A percentile compares a stretch with the other conserved stretches of the same genome.
These are phyloP conservation scores for Colletotrichum endophyticum DNA, from an alignment of 2,329 filamentous ascomycete genomes.

Conservation along the genomic window DNA sequence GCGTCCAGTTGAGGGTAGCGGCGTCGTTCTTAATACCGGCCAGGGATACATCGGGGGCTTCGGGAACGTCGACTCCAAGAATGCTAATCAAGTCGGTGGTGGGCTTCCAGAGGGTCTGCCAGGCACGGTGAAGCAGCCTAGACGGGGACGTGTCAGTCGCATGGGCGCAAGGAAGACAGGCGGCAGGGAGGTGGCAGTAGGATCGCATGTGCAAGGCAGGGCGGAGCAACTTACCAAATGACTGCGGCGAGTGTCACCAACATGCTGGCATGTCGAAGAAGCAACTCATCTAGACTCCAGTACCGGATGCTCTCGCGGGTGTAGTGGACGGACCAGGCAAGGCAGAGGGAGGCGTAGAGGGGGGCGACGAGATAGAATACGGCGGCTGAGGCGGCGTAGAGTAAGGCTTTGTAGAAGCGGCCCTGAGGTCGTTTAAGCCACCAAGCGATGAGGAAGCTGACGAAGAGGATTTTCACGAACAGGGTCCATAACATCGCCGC, in stretches of 20 bases:
- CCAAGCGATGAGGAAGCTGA: constrained; percentile 24
- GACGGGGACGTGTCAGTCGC: not conserved
- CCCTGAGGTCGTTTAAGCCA: constrained; percentile 21
- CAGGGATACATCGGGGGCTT: constrained; percentile 86
- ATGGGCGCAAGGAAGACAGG: not conserved
- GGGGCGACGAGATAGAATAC: constrained; percentile 22
- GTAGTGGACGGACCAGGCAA: constrained; percentile 20
- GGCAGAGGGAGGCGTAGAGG: constrained; percentile 9
- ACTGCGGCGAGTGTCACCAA: constrained; percentile 57
- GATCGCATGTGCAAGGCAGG: not conserved
- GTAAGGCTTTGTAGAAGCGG: constrained; percentile 18
- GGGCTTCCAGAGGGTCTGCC: constrained; percentile 87
- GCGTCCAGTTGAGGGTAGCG: constrained; percentile 90
- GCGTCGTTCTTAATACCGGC: constrained; percentile 88
- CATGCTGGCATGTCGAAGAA: constrained; percentile 59
- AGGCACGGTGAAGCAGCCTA: constrained; percentile 85
- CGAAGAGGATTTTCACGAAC: constrained; percentile 21
- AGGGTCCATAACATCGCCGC: constrained; percentile 25
- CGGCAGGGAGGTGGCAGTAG: not conserved
- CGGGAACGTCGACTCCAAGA: constrained; percentile 91
- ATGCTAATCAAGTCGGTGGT: constrained; percentile 90
- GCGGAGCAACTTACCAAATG: constrained; percentile 50
- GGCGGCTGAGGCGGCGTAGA: constrained; percentile 15
- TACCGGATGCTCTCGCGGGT: constrained; percentile 20
- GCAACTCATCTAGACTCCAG: constrained; percentile 50